A percentile compares a stretch with the other conserved stretches of the same genome.
phyloP scores from a whole-genome alignment of 164 flowering plant genomes.

The Tetracentron sinense region DNA sequence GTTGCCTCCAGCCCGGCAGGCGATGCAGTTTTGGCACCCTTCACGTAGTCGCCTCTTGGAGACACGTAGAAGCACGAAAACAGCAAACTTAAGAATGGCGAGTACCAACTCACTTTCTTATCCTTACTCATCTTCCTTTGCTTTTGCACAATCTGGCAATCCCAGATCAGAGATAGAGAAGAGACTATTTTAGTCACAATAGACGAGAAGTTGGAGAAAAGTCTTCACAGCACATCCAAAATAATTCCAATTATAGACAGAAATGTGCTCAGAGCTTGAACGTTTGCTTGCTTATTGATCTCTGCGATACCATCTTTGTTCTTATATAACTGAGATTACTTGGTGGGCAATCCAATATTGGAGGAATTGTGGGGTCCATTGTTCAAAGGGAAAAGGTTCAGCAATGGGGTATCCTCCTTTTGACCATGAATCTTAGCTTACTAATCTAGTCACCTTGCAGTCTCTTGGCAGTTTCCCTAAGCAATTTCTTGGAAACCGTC shows the following conservation, averaged over 20 bases:
- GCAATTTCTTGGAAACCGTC: no score
- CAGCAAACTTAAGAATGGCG: slow-evolving; percentile 4
- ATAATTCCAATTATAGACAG: no score
- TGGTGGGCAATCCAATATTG: neutral
- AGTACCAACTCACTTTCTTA: slow-evolving; percentile 8
- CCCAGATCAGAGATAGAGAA: neutral
- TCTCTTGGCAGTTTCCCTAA: no score
- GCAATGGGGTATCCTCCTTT: neutral
- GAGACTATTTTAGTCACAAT: no score
- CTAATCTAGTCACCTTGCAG: no score
- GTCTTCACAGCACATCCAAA: no score
- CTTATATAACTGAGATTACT: neutral
- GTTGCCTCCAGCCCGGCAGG: slow-evolving; percentile 25
- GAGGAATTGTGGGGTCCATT: neutral
- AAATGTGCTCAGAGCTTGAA: no score
- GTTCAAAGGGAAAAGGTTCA: neutral
- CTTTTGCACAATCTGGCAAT: neutral
- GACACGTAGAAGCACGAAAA: slow-evolving; percentile 7
- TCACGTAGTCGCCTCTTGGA: neutral
- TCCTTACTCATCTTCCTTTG: slow-evolving; percentile 13
- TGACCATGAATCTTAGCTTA: neutral
- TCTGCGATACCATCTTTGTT: neutral
- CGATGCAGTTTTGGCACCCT: slow-evolving; percentile 8
- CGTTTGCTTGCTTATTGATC: neutral
- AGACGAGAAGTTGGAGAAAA: no score